Conservation (phyloP, 2,329 filamentous ascomycete species). For the Mycosphaerella sp. region DNA sequence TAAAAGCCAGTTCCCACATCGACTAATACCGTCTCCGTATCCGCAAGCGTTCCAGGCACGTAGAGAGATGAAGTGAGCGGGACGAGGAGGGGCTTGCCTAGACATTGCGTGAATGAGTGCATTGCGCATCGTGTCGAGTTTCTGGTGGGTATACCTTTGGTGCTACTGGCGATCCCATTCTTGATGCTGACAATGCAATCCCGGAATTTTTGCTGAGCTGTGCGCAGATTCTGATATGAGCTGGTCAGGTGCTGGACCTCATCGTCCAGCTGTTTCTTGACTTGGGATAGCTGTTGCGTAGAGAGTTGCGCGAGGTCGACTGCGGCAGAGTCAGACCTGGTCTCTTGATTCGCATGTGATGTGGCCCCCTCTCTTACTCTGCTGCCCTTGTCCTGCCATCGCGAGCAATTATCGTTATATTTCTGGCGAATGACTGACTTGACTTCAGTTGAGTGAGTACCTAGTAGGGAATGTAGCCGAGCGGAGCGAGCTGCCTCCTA, state of each 20-base stretch:
- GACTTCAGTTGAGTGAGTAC: too few relatives aligned
- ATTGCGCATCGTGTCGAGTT: neutral
- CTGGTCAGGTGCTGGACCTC: constrained; percentile 90
- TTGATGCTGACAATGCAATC: constrained; percentile 79
- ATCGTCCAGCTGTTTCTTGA: constrained; percentile 94
- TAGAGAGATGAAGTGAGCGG: constrained; percentile 93
- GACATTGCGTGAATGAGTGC: constrained; percentile 2
- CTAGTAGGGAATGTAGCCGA: too few relatives aligned
- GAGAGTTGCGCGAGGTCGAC: constrained; percentile 72
- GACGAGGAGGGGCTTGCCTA: constrained; percentile 67
- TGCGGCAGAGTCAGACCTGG: constrained; percentile 24
- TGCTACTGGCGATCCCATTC: constrained; percentile 35
- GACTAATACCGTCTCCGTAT: constrained; percentile 72
- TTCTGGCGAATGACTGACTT: too few relatives aligned
- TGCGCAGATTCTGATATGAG: constrained; percentile 83
- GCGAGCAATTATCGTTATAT: neutral
- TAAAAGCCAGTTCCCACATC: constrained; percentile 93
- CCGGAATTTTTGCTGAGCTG: constrained; percentile 83
- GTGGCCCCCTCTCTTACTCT: constrained; percentile 19
- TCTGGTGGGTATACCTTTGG: constrained; percentile 25
- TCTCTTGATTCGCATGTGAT: neutral
- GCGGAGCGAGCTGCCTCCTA: too few relatives aligned
- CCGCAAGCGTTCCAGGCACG: constrained; percentile 72
- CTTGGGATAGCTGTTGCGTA: constrained; percentile 74
- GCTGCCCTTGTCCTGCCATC: constrained; percentile 22